Evolutionary conservation across 1,284 basidiomycete species (phyloP).

Genomic region (Ceratobasidium sp.): DNA sequence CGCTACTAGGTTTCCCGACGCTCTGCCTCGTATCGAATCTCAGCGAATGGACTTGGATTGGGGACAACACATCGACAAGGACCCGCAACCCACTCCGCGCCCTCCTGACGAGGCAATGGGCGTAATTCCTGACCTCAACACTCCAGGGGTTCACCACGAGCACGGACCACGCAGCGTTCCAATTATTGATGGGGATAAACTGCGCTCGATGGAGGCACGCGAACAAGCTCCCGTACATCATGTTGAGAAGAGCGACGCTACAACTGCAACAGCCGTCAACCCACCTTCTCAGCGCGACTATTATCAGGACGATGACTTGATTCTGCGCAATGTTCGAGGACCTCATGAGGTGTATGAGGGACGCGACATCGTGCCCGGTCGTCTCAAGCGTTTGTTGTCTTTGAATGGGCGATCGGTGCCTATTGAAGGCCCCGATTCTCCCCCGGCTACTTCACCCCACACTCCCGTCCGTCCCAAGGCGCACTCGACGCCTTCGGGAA

Average conservation of each 20-base stretch:
- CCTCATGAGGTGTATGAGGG: conserved; percentile 22
- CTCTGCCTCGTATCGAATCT: conserved; percentile 40
- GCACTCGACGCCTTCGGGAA: conserved; percentile 14
- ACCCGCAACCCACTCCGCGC: conserved; percentile 19
- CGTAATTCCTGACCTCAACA: conserved; percentile 31
- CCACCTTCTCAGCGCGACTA: background rate
- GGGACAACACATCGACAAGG: conserved; percentile 8
- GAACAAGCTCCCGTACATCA: conserved; percentile 31
- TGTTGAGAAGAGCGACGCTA: conserved; percentile 21
- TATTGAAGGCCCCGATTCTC: conserved; percentile 22
- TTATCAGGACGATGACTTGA: conserved; percentile 13
- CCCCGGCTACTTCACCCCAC: conserved; percentile 2
- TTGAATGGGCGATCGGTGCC: conserved; percentile 26
- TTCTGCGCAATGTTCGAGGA: conserved; percentile 32
- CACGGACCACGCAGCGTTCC: conserved; percentile 33
- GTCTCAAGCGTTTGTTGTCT: conserved; percentile 43
- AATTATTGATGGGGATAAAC: conserved; percentile 33
- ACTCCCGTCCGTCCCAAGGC: conserved; percentile 21
- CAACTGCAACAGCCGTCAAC: conserved; percentile 29
- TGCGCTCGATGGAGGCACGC: conserved; percentile 22
- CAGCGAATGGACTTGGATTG: conserved; percentile 38
- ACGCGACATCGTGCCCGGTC: conserved; percentile 21
- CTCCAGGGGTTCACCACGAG: conserved; percentile 27
- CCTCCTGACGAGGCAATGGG: conserved; percentile 18
- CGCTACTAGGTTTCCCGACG: conserved; percentile 26